Conservation (phyloP, 352 stramenopile species). For the Aphanomyces astaci region DNA sequence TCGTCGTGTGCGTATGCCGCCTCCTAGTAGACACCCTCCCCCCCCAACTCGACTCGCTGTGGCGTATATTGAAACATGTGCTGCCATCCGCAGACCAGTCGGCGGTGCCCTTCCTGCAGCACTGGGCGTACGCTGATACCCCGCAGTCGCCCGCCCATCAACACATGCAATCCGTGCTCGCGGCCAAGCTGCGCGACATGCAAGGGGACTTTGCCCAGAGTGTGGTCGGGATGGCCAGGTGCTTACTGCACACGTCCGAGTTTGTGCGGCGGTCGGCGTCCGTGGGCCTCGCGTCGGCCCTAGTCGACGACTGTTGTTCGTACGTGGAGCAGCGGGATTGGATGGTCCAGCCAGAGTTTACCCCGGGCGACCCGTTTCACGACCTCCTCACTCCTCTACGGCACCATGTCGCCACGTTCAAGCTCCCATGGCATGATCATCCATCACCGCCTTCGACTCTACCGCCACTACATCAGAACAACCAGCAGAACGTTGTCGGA, state of each 20-base stretch:
- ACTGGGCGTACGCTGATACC: slow-evolving; percentile 10
- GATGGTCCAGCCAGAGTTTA: neutral
- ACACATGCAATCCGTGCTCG: neutral
- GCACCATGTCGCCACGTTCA: too few species aligned
- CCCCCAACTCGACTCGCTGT: neutral
- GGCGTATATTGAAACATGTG: neutral
- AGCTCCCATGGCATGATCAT: too few species aligned
- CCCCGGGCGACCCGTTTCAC: neutral
- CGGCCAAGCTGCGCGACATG: neutral
- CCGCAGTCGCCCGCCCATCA: neutral
- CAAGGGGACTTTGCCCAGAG: neutral
- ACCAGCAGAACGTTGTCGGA: neutral
- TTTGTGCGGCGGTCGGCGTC: slow-evolving; percentile 6
- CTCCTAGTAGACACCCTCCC: neutral
- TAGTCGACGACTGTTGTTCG: neutral
- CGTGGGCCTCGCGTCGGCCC: neutral
- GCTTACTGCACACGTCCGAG: slow-evolving; percentile 3
- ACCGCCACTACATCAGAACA: too few species aligned
- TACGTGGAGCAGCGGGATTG: neutral
- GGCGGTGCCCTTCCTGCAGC: neutral
- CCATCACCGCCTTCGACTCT: too few species aligned
- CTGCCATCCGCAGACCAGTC: neutral
- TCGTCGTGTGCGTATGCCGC: neutral
- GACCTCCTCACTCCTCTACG: neutral
- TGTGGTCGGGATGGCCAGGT: neutral